Evolutionary conservation across 345 rosid genomes (phyloP).

Genomic region (Hibiscus trionum): DNA sequence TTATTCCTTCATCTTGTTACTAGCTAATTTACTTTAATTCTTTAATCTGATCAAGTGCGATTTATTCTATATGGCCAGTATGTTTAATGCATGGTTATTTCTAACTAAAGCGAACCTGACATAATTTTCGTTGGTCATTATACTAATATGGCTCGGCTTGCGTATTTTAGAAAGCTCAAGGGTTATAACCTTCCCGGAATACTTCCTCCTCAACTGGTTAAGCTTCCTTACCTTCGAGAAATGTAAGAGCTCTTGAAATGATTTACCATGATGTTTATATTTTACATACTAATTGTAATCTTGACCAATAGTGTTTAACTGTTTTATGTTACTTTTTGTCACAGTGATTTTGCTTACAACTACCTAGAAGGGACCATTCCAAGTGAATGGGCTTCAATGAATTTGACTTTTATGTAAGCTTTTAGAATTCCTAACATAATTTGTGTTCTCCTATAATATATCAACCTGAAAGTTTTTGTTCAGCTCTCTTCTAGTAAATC

Average conservation of each 20-base stretch:
- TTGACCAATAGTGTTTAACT: neutral
- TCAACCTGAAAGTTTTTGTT: constrained; percentile 12
- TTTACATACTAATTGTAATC: neutral
- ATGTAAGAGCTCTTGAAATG: constrained; percentile 31
- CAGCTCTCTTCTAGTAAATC: constrained; percentile 50
- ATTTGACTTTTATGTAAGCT: constrained; percentile 44
- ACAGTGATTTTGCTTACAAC: constrained; percentile 52
- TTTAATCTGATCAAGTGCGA: neutral
- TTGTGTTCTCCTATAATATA: constrained; percentile 6
- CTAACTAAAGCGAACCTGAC: neutral
- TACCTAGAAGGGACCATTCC: constrained; percentile 50
- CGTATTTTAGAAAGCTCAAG: constrained; percentile 39
- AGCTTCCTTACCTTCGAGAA: constrained; percentile 41
- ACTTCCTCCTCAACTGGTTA: constrained; percentile 44
- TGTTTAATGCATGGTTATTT: neutral
- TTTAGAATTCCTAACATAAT: neutral
- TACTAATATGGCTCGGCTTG: constrained; percentile 3
- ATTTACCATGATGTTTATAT: neutral
- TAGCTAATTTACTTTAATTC: constrained; percentile 1
- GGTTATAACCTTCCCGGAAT: constrained; percentile 46
- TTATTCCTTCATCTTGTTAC: constrained; percentile 14
- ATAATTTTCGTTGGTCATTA: neutral
- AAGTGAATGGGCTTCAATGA: constrained; percentile 43
- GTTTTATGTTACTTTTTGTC: constrained; percentile 11
- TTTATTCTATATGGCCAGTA: neutral